phyloP scores from a whole-genome alignment of 352 stramenopile genomes.

The Phytopythium mirpurense region DNA sequence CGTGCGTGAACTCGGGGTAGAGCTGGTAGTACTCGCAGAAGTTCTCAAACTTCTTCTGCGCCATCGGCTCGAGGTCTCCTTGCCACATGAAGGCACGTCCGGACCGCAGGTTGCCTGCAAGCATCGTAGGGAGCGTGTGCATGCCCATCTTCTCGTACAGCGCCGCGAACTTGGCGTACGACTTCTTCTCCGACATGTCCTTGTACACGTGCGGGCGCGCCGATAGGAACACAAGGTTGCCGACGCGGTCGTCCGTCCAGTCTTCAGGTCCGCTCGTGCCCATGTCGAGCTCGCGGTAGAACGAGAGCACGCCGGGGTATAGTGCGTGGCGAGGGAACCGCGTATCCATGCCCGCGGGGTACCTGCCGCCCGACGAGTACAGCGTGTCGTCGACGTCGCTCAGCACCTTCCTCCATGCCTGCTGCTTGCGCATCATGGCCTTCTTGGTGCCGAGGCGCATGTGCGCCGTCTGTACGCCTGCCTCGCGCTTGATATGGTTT shows the following conservation, averaged over 20 bases:
- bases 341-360: constrained; percentile 93
- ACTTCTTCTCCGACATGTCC: constrained; percentile 97
- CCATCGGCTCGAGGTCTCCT: constrained; percentile 94
- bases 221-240: constrained; percentile 98
- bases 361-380: constrained; percentile 93
- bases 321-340: constrained; percentile 90
- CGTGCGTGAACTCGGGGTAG: constrained; percentile 97
- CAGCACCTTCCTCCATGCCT: constrained; percentile 97
- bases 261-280: constrained; percentile 87
- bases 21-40: constrained; percentile 94
- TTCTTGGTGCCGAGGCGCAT: constrained; percentile 88
- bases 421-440: constrained; percentile 67
- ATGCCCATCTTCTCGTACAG: constrained; percentile 91
- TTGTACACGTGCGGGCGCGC: constrained; percentile 99
- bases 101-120: constrained; percentile 92
- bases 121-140: constrained; percentile 94
- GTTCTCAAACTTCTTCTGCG: constrained; percentile 97
- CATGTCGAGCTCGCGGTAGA: constrained; percentile 98
- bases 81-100: constrained; percentile 94
- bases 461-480: constrained; percentile 91
- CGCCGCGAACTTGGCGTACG: constrained; percentile 95
- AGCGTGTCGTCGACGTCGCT: constrained; percentile 99
- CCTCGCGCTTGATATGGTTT: constrained; percentile 94
- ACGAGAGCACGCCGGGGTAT: constrained; percentile 97
- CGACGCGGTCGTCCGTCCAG: constrained; percentile 85